Percentiles rank a stretch among this genome's conserved stretches.
Evolutionary conservation across 2,329 filamentous ascomycete genomes (phyloP).

Genomic region (Alternaria sp.): DNA sequence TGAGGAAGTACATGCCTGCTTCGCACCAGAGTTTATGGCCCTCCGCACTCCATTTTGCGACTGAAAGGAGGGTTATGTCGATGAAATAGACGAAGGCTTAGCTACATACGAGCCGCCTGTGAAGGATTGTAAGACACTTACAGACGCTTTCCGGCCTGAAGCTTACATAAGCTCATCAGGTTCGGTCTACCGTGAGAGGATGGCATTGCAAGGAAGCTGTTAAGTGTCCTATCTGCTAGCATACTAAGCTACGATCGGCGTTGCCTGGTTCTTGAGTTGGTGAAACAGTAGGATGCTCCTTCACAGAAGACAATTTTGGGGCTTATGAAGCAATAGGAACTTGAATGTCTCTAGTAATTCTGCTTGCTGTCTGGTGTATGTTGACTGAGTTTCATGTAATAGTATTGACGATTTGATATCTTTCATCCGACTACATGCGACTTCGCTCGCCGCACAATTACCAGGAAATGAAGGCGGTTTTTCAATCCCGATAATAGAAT

Average conservation of each 20-base stretch:
- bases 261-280: background rate
- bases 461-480: too few species aligned
- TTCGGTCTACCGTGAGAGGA: conserved; percentile 1
- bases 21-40: conserved; percentile 40
- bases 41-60: conserved; percentile 9
- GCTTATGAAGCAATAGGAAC: background rate
- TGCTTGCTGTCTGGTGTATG: background rate
- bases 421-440: background rate
- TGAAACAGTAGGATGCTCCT: background rate
- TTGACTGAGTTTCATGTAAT: background rate
- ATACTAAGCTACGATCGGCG: background rate
- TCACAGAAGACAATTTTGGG: background rate
- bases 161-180: background rate
- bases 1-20: conserved; percentile 3
- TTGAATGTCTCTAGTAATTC: background rate
- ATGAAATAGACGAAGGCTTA: conserved; percentile 9
- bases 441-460: background rate
- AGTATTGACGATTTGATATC: background rate
- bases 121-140: background rate
- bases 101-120: background rate
- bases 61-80: background rate
- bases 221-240: background rate
- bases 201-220: conserved; percentile 7
- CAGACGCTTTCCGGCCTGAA: background rate
- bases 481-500: background rate